Percentiles rank a stretch among this genome's conserved stretches.
phyloP scores from a whole-genome alignment of 2,329 filamentous ascomycete species.

The Didymella exigua region DNA sequence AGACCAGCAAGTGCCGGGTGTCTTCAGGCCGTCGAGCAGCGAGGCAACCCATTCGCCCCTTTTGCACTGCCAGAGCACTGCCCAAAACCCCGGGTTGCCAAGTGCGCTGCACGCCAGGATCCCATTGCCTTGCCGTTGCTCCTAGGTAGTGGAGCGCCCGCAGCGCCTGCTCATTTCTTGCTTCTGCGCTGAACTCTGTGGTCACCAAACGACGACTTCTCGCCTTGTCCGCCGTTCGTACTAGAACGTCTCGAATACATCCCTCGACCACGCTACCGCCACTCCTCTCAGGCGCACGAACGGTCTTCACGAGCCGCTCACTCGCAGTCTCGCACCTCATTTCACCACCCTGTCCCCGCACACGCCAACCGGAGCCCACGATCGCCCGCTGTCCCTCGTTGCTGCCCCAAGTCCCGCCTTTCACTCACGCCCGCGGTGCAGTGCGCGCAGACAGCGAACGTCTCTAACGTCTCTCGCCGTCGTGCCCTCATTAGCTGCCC shows the following conservation, averaged over 20 bases:
- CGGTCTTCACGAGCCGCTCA: slow-evolving; percentile 10
- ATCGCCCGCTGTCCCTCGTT: slow-evolving; percentile 17
- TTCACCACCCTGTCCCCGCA: slow-evolving; percentile 23
- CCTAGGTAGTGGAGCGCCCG: slow-evolving; percentile 16
- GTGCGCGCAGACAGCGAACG: slow-evolving; percentile 17
- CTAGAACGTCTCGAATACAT: background rate
- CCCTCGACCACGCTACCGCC: slow-evolving; percentile 5
- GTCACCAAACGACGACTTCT: slow-evolving; percentile 15
- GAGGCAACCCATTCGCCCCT: slow-evolving; percentile 9
- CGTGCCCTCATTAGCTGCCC: slow-evolving; percentile 6
- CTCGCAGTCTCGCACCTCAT: slow-evolving; percentile 17
- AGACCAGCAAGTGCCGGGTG: slow-evolving; percentile 11
- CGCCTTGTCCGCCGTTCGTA: slow-evolving; percentile 11
- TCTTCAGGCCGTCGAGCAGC: slow-evolving; percentile 11
- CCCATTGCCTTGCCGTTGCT: slow-evolving; percentile 18
- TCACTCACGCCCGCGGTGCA: slow-evolving; percentile 19
- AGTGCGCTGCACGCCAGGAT: slow-evolving; percentile 19
- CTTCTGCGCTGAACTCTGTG: slow-evolving; percentile 6
- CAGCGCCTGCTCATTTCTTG: slow-evolving; percentile 22
- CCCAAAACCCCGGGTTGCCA: slow-evolving; percentile 21
- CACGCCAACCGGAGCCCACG: slow-evolving; percentile 26
- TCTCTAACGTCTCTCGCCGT: slow-evolving; percentile 9
- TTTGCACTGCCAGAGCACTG: slow-evolving; percentile 18
- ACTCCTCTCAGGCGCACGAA: slow-evolving; percentile 19
- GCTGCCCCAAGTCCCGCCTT: slow-evolving; percentile 18